Evolutionary conservation across 1,284 basidiomycete species (phyloP).

Genomic region (Cutaneotrichosporon cyanovorans): DNA sequence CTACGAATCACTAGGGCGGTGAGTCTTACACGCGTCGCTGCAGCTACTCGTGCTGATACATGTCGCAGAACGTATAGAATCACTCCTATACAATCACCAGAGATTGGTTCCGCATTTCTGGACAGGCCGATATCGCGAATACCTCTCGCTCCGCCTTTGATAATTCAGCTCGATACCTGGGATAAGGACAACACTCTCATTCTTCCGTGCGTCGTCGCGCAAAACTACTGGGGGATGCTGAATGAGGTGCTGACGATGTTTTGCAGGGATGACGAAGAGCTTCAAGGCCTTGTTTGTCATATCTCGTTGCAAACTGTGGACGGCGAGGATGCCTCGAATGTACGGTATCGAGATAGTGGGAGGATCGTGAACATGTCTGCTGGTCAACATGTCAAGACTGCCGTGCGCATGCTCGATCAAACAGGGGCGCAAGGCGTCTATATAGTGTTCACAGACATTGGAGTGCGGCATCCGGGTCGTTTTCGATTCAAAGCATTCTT

Average conservation of each 20-base stretch:
- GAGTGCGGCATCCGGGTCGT: slow-evolving; percentile 66
- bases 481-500: slow-evolving; percentile 56
- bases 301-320: background rate
- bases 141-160: slow-evolving; percentile 68
- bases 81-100: slow-evolving; percentile 63
- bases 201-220: background rate
- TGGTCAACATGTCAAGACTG: slow-evolving; percentile 52
- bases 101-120: slow-evolving; percentile 68
- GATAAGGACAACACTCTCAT: slow-evolving; percentile 47
- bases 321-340: background rate
- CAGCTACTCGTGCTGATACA: background rate
- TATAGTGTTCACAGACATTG: slow-evolving; percentile 83
- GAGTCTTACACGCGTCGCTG: background rate
- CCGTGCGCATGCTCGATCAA: slow-evolving; percentile 65
- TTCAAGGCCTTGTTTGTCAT: background rate
- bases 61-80: slow-evolving; percentile 35
- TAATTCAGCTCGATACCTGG: slow-evolving; percentile 66
- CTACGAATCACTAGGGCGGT: background rate
- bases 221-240: too few relatives aligned
- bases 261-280: background rate
- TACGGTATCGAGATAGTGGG: background rate
- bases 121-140: slow-evolving; percentile 62
- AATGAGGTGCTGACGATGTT: background rate
- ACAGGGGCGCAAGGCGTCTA: slow-evolving; percentile 69
- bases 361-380: background rate